A percentile compares a stretch with the other conserved stretches of the same genome.
Evolutionary conservation across 1,139 yeast species (phyloP).

Genomic region (Diutina siamensis): DNA sequence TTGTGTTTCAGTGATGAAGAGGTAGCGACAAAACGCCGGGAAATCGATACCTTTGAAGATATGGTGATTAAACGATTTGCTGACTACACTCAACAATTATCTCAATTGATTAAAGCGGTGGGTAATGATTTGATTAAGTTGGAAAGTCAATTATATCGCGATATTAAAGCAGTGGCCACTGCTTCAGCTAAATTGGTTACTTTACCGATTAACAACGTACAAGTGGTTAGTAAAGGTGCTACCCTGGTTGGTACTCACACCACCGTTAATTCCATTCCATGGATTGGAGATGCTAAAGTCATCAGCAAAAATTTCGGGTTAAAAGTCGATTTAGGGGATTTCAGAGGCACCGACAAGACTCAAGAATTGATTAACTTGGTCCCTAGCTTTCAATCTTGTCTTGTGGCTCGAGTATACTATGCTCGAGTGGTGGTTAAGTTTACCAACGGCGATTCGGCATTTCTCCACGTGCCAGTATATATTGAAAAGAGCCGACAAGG

Average conservation of each 20-base stretch:
- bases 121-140: slow-evolving; percentile 25
- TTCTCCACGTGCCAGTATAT: slow-evolving; percentile 22
- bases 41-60: slow-evolving; percentile 18
- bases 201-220: not conserved
- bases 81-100: slow-evolving; percentile 18
- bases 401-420: slow-evolving; percentile 24
- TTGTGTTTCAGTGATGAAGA: slow-evolving; percentile 20
- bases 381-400: slow-evolving; percentile 30
- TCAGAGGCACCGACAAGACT: slow-evolving; percentile 9
- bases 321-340: slow-evolving; percentile 14
- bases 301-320: slow-evolving; percentile 8
- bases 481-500: not conserved
- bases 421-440: slow-evolving; percentile 20
- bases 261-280: not conserved
- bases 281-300: not conserved
- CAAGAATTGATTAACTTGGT: slow-evolving; percentile 20
- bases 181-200: slow-evolving; percentile 23
- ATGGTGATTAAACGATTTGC: slow-evolving; percentile 23
- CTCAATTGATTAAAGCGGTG: slow-evolving; percentile 19
- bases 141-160: slow-evolving; percentile 26
- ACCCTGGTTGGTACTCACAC: not conserved
- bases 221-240: not conserved
- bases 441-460: slow-evolving; percentile 18
- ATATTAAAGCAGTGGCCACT: slow-evolving; percentile 25
- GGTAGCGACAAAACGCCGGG: slow-evolving; percentile 12